Conservation (phyloP, 768 basidiomycete genomes). For the Phallus indusiatus region DNA sequence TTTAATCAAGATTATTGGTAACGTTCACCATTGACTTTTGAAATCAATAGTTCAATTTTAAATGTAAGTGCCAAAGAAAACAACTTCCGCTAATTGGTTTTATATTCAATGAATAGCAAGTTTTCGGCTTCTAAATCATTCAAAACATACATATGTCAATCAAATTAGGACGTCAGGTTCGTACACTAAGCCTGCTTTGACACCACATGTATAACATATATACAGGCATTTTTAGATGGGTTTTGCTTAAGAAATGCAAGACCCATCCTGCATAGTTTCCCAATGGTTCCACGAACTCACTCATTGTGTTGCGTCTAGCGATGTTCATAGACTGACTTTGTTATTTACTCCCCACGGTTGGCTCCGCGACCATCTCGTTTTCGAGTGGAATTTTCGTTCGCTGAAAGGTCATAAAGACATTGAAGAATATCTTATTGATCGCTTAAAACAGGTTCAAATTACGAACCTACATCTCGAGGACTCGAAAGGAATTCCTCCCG, state of each 20-base stretch:
- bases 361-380: conserved; percentile 18
- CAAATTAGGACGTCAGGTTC: too few relatives aligned
- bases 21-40: too few relatives aligned
- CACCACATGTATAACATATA: too few relatives aligned
- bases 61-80: too few relatives aligned
- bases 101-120: too few relatives aligned
- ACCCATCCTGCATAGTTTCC: background rate
- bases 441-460: conserved; percentile 9
- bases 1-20: too few relatives aligned
- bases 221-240: too few relatives aligned
- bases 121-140: too few relatives aligned
- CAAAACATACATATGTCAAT: too few relatives aligned
- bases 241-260: background rate
- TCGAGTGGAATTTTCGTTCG: conserved; percentile 18
- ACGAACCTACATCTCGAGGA: conserved; percentile 14
- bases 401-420: conserved; percentile 15
- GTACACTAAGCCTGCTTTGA: too few relatives aligned
- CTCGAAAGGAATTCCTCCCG: background rate
- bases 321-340: conserved; percentile 17
- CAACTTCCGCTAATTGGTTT: too few relatives aligned
- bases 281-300: conserved; percentile 23
- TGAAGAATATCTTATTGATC: conserved; percentile 7
- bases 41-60: too few relatives aligned
- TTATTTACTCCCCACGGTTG: conserved; percentile 28
- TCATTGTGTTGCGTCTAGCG: conserved; percentile 12